Conservation (phyloP, 805 yeast species). For the Pichia thaimueangensis region DNA sequence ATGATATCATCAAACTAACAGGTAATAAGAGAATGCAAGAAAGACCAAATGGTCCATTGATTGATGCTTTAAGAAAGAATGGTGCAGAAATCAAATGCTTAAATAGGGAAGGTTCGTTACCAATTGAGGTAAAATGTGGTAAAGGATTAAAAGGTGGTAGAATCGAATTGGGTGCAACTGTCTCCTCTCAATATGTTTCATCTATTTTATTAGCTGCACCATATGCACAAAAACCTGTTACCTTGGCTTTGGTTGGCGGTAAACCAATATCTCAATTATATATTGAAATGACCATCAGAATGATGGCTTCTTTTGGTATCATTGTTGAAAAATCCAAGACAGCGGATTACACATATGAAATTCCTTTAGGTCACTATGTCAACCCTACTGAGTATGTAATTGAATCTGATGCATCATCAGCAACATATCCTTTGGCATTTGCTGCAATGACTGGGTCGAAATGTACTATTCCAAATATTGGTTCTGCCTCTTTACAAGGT, state of each 20-base stretch:
- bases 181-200: conserved; percentile 95
- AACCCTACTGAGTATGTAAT: conserved; percentile 84
- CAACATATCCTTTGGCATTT: conserved; percentile 94
- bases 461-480: conserved; percentile 91
- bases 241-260: conserved; percentile 86
- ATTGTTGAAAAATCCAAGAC: conserved; percentile 60
- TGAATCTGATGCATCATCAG: conserved; percentile 96
- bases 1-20: conserved; percentile 57
- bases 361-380: conserved; percentile 74
- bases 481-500: conserved; percentile 87
- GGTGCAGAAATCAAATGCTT: conserved; percentile 72
- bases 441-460: conserved; percentile 95
- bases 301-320: conserved; percentile 91
- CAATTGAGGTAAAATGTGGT: conserved; percentile 66
- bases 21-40: conserved; percentile 98
- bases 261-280: conserved; percentile 94
- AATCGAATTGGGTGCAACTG: conserved; percentile 90
- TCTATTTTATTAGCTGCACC: conserved; percentile 97
- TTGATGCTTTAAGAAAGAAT: conserved; percentile 78
- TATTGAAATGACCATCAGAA: conserved; percentile 93
- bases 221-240: conserved; percentile 82
- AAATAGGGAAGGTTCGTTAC: conserved; percentile 76
- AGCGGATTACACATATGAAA: conserved; percentile 80
- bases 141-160: conserved; percentile 79
- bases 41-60: conserved; percentile 93